Evolutionary conservation across 495 filamentous ascomycete species (phyloP).

Genomic region (Xylaria cubensis): DNA sequence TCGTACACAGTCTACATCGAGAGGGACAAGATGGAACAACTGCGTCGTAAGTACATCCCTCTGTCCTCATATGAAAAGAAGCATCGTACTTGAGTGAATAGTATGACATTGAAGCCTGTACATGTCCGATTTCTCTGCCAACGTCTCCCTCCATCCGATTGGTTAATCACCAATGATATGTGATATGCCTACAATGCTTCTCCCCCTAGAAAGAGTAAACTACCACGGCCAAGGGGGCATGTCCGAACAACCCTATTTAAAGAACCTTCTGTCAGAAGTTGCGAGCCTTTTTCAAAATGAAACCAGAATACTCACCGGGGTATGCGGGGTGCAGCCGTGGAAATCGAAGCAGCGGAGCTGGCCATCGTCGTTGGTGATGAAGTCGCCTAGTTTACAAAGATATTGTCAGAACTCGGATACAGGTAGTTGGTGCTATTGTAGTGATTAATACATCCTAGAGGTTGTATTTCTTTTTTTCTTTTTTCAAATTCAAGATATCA

Average conservation of each 20-base stretch:
- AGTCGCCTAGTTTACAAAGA: neutral
- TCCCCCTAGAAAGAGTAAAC: neutral
- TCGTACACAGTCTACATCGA: too few species aligned
- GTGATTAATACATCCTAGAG: too few species aligned
- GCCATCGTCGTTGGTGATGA: conserved; percentile 9
- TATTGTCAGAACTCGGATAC: too few species aligned
- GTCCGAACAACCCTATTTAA: neutral
- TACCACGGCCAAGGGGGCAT: neutral
- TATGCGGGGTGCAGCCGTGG: neutral
- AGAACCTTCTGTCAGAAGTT: neutral
- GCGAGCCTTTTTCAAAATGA: too few species aligned
- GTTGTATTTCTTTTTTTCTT: too few species aligned
- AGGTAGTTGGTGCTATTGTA: too few species aligned
- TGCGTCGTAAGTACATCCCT: neutral
- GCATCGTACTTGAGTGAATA: neutral
- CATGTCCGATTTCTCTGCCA: neutral
- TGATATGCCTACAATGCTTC: neutral
- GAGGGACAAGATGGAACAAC: too few species aligned
- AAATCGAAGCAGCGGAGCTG: conserved; percentile 9
- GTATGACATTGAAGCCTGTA: neutral
- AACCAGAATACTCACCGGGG: neutral
- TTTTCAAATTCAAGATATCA: too few species aligned
- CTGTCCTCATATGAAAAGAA: neutral
- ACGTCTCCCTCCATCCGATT: neutral
- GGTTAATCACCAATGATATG: neutral